A percentile compares a stretch with the other conserved stretches of the same genome.
phyloP scores from a whole-genome alignment of 345 rosid genomes.

The Eucalyptus pumila region DNA sequence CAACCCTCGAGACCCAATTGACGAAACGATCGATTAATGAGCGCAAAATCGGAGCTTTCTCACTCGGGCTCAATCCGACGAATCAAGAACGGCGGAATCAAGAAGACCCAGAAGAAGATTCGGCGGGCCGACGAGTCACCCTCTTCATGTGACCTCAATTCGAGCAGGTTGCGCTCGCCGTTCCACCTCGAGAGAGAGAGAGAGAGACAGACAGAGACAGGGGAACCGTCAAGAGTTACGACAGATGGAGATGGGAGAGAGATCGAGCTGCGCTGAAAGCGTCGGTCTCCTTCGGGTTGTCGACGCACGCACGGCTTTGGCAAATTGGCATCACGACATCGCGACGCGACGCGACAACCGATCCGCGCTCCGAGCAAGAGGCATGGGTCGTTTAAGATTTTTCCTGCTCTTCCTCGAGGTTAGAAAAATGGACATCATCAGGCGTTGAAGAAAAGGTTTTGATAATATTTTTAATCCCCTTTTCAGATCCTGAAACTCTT shows the following conservation, averaged over 20 bases:
- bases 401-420: background rate
- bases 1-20: background rate
- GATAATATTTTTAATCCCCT: background rate
- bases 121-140: background rate
- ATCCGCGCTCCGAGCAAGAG: background rate
- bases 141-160: background rate
- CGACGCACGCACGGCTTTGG: background rate
- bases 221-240: background rate
- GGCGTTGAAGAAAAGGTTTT: background rate
- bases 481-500: background rate
- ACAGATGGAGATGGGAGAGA: background rate
- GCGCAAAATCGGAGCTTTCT: background rate
- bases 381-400: background rate
- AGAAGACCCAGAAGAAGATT: background rate
- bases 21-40: background rate
- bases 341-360: background rate
- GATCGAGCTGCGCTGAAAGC: background rate
- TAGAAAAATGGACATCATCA: background rate
- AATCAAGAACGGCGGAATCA: background rate
- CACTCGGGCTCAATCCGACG: background rate
- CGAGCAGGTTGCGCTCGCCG: background rate
- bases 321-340: background rate
- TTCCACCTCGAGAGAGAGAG: background rate
- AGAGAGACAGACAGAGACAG: background rate
- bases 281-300: background rate